Conservation (phyloP, 129 eudicot species). For the Centella asiatica region DNA sequence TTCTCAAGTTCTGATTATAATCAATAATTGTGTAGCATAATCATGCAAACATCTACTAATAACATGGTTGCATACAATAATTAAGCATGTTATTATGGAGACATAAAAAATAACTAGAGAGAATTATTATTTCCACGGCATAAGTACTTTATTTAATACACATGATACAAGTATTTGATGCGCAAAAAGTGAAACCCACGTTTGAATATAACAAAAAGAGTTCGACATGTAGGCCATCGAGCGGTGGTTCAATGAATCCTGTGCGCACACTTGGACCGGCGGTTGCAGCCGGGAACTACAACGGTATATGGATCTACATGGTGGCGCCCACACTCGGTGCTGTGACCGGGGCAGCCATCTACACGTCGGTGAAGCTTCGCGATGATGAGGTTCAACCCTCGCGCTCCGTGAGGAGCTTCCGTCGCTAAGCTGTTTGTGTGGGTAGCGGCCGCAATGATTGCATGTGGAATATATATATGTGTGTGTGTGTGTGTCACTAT, state of each 20-base stretch:
- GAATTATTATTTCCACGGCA: not conserved
- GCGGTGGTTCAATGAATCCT: conserved; percentile 89
- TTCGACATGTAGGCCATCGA: conserved; percentile 41
- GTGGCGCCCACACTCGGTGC: conserved; percentile 85
- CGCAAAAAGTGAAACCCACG: too few relatives aligned
- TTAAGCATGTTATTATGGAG: not conserved
- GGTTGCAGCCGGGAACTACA: conserved; percentile 78
- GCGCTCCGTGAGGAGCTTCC: conserved; percentile 65
- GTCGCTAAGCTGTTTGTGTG: conserved; percentile 28
- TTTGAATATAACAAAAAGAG: too few relatives aligned
- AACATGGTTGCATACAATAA: too few relatives aligned
- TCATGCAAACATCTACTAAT: too few relatives aligned
- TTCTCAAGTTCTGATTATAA: not conserved
- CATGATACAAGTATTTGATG: too few relatives aligned
- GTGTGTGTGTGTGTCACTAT: too few relatives aligned
- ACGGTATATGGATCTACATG: conserved; percentile 61
- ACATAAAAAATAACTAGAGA: not conserved
- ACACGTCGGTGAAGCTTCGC: conserved; percentile 61
- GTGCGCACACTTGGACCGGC: conserved; percentile 91
- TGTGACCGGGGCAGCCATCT: conserved; percentile 63
- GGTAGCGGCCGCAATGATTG: not conserved
- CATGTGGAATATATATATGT: too few relatives aligned
- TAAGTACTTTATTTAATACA: too few relatives aligned
- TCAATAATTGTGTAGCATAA: not conserved
- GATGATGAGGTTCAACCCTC: conserved; percentile 41